Conservation (phyloP, 2,329 filamentous ascomycete species). For the Truncatella angustata region DNA sequence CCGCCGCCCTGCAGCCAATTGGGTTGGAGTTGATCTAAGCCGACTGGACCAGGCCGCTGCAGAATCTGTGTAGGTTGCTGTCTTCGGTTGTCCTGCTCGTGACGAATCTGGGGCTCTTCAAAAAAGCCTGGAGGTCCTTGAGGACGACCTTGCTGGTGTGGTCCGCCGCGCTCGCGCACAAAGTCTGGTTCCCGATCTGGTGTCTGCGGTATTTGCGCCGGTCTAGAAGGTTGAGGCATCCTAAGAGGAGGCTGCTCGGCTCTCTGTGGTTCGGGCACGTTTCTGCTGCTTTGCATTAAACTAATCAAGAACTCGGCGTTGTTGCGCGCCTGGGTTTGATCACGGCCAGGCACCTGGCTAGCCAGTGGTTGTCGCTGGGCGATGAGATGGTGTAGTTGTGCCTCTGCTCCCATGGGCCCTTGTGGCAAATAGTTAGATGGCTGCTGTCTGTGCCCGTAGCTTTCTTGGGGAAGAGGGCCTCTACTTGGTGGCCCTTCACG, state of each 20-base stretch:
- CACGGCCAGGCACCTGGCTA: slow-evolving; percentile 12
- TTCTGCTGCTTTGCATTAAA: slow-evolving; percentile 65
- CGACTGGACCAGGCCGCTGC: slow-evolving; percentile 60
- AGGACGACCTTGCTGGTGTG: slow-evolving; percentile 32
- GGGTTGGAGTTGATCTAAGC: slow-evolving; percentile 59
- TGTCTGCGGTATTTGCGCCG: slow-evolving; percentile 44
- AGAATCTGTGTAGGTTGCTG: slow-evolving; percentile 63
- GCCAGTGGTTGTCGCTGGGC: slow-evolving; percentile 51
- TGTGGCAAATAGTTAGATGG: slow-evolving; percentile 44
- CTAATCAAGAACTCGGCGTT: slow-evolving; percentile 80
- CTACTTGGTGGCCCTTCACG: slow-evolving; percentile 43
- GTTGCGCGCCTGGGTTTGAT: slow-evolving; percentile 47
- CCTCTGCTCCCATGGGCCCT: slow-evolving; percentile 47
- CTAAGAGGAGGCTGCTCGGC: slow-evolving; percentile 54
- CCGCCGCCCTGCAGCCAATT: slow-evolving; percentile 47
- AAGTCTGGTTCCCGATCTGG: slow-evolving; percentile 50
- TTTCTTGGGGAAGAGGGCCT: slow-evolving; percentile 46
- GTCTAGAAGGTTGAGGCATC: slow-evolving; percentile 50
- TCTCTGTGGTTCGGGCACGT: slow-evolving; percentile 46
- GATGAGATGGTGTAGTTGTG: slow-evolving; percentile 57
- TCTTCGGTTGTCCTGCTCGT: slow-evolving; percentile 46
- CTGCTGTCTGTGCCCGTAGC: slow-evolving; percentile 48
- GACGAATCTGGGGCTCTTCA: slow-evolving; percentile 50
- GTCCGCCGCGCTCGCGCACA: slow-evolving; percentile 34
- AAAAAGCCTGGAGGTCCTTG: slow-evolving; percentile 49